Conservation (phyloP, 1,139 yeast genomes). For the Magnusiomyces suaveolens region DNA sequence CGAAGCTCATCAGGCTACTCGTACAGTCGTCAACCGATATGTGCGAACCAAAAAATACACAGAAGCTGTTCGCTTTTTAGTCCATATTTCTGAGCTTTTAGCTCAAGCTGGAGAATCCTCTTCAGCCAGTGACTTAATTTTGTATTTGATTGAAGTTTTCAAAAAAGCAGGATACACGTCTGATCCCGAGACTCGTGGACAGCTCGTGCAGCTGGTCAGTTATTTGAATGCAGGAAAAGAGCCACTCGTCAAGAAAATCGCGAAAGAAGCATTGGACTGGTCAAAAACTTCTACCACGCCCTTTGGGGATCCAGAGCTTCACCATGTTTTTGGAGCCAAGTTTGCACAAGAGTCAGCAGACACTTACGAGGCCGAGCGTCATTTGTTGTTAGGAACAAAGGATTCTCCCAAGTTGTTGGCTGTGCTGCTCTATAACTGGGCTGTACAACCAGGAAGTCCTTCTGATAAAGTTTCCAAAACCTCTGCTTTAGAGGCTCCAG, state of each 20-base stretch:
- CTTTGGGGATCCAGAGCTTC: conserved; percentile 68
- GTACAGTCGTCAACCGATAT: conserved; percentile 81
- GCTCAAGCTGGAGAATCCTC: conserved; percentile 64
- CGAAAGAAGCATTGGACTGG: conserved; percentile 59
- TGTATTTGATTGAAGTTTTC: conserved; percentile 62
- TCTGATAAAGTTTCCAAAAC: neutral
- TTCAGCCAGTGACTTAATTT: conserved; percentile 69
- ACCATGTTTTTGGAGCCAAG: conserved; percentile 64
- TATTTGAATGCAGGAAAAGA: conserved; percentile 46
- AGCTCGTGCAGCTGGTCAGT: conserved; percentile 27
- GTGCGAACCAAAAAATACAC: conserved; percentile 56
- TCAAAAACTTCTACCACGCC: conserved; percentile 35
- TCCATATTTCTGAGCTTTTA: conserved; percentile 59
- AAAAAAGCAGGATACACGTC: conserved; percentile 37
- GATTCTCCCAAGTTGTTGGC: conserved; percentile 49
- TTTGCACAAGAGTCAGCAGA: conserved; percentile 32
- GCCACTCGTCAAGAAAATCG: conserved; percentile 55
- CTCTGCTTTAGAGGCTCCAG: neutral
- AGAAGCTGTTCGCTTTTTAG: conserved; percentile 65
- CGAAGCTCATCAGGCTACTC: conserved; percentile 89
- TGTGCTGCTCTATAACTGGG: conserved; percentile 52
- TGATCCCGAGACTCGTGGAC: neutral
- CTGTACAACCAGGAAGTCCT: conserved; percentile 26
- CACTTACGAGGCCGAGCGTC: conserved; percentile 46
- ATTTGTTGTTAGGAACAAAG: conserved; percentile 57